A percentile compares a stretch with the other conserved stretches of the same genome.
Conservation (phyloP, 257 asterid genomes). For the Scutellaria minor region DNA sequence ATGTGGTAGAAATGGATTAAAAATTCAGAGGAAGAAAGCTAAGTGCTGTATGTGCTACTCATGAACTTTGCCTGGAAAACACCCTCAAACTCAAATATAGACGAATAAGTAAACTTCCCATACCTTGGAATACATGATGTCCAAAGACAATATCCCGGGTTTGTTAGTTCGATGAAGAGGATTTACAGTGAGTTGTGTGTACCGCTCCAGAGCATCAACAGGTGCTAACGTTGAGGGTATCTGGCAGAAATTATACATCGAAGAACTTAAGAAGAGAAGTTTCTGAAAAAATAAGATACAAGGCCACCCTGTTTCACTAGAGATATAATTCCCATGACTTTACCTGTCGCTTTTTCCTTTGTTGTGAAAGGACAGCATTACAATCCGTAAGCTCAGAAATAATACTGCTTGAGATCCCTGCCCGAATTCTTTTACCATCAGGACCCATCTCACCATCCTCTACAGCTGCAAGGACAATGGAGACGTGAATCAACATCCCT, state of each 20-base stretch:
- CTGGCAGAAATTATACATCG: conserved; percentile 42
- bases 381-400: conserved; percentile 89
- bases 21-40: neutral
- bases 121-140: conserved; percentile 79
- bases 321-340: conserved; percentile 30
- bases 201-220: conserved; percentile 78
- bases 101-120: conserved; percentile 15
- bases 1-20: conserved; percentile 1
- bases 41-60: conserved; percentile 4
- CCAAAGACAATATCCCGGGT: conserved; percentile 94
- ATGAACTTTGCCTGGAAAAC: conserved; percentile 6
- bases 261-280: conserved; percentile 20
- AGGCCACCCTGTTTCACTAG: conserved; percentile 12
- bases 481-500: conserved; percentile 32
- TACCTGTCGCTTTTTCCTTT: conserved; percentile 94
- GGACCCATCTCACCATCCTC: conserved; percentile 80
- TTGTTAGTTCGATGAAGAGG: conserved; percentile 96
- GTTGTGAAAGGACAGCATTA: conserved; percentile 83
- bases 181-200: conserved; percentile 82
- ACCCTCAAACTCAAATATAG: neutral
- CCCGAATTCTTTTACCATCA: conserved; percentile 75
- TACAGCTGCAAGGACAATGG: conserved; percentile 55
- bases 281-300: conserved; percentile 8
- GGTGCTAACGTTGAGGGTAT: conserved; percentile 81
- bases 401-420: conserved; percentile 76